Percentiles rank a stretch among this genome's conserved stretches.
phyloP scores from a whole-genome alignment of 768 basidiomycete genomes.

The Auricularia heimuer region DNA sequence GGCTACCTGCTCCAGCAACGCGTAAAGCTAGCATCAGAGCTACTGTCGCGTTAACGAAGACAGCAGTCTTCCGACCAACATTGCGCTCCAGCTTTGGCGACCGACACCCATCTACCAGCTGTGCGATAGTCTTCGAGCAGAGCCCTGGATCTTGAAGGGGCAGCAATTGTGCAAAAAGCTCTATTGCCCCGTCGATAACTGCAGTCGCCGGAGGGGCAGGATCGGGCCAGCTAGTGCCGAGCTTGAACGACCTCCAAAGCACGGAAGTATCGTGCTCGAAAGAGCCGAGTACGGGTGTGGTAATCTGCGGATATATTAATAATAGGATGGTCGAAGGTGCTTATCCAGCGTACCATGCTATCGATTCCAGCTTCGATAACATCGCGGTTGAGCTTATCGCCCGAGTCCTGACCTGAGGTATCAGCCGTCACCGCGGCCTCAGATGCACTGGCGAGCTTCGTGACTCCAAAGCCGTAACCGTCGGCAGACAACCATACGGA shows the following conservation, averaged over 20 bases:
- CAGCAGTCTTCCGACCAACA: constrained; percentile 74
- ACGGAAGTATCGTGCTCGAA: constrained; percentile 36
- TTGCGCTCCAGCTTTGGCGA: constrained; percentile 83
- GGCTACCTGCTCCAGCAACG: constrained; percentile 35
- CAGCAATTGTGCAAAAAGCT: constrained; percentile 71
- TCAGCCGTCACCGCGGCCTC: constrained; percentile 27
- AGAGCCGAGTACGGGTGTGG: constrained; percentile 70
- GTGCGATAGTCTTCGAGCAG: constrained; percentile 42
- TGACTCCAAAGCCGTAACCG: constrained; percentile 88
- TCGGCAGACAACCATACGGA: constrained; percentile 81
- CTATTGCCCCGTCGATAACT: constrained; percentile 83
- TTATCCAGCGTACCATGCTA: constrained; percentile 44
- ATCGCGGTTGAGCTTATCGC: constrained; percentile 61
- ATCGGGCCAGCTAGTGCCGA: constrained; percentile 41
- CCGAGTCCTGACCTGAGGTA: constrained; percentile 12
- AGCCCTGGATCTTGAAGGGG: constrained; percentile 63
- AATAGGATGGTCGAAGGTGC: background rate
- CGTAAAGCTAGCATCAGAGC: constrained; percentile 66
- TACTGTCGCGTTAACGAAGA: constrained; percentile 67
- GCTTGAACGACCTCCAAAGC: constrained; percentile 12
- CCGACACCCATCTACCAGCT: constrained; percentile 53
- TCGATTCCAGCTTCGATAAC: constrained; percentile 74
- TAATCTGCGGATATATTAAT: constrained; percentile 34
- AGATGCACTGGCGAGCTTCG: constrained; percentile 48
- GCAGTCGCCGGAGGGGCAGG: constrained; percentile 70